Percentiles rank a stretch among this genome's conserved stretches.
Evolutionary conservation across 2,329 filamentous ascomycete species (phyloP).

Genomic region (Fusarium denticulatum): DNA sequence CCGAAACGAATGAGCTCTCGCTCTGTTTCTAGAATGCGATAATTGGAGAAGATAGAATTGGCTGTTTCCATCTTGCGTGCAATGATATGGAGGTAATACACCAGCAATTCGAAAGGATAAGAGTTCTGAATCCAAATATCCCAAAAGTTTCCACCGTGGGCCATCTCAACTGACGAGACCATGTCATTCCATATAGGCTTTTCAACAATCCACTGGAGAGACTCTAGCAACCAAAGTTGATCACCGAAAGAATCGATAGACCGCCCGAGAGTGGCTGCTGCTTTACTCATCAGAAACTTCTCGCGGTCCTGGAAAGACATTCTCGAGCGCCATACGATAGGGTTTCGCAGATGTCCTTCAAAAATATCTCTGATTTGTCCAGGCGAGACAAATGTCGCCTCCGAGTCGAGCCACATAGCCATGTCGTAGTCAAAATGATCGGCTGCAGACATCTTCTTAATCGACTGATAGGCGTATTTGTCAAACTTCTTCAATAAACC

Average conservation of each 20-base stretch:
- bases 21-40: not conserved
- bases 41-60: not conserved
- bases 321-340: not conserved
- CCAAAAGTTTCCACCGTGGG: not conserved
- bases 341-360: not conserved
- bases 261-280: not conserved
- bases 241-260: not conserved
- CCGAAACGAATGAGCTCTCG: not conserved
- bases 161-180: not conserved
- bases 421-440: not conserved
- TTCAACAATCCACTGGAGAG: not conserved
- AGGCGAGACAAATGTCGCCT: rapidly evolving
- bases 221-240: not conserved
- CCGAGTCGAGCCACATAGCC: not conserved
- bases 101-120: not conserved
- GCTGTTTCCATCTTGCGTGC: not conserved
- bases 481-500: not conserved
- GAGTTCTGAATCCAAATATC: not conserved
- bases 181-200: not conserved
- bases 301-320: not conserved
- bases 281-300: not conserved
- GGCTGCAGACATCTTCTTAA: not conserved
- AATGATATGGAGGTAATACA: not conserved
- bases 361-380: not conserved
- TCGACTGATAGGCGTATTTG: not conserved